Evolutionary conservation across 805 yeast genomes (phyloP).

Genomic region (Peterozyma toletana): DNA sequence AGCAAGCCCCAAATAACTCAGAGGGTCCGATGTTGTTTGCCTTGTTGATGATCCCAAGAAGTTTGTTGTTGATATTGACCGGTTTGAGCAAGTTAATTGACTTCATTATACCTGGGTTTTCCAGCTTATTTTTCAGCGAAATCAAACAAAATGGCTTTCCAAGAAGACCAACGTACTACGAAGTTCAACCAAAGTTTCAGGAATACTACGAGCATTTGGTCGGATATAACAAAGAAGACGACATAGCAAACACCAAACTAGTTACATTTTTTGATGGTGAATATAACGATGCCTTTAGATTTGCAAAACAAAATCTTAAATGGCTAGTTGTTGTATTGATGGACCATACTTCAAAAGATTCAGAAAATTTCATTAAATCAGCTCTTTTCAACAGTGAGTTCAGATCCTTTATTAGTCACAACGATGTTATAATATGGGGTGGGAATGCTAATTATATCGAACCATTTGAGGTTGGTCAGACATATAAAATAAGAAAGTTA

Average conservation of each 20-base stretch:
- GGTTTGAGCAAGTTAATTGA: conserved; percentile 28
- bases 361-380: conserved; percentile 33
- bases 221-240: conserved; percentile 4
- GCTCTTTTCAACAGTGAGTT: conserved; percentile 40
- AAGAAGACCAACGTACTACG: conserved; percentile 15
- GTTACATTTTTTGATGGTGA: conserved; percentile 21
- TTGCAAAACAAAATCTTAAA: conserved; percentile 32
- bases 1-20: not conserved
- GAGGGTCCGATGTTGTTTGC: conserved; percentile 37
- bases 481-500: conserved; percentile 41
- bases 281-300: conserved; percentile 34
- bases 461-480: conserved; percentile 56
- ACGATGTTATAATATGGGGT: conserved; percentile 51
- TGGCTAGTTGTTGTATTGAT: conserved; percentile 50
- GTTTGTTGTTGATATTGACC: conserved; percentile 33
- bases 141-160: conserved; percentile 25
- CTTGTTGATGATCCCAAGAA: conserved; percentile 47
- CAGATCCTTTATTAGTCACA: conserved; percentile 26
- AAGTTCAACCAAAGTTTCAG: conserved; percentile 13
- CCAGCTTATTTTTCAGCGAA: conserved; percentile 19
- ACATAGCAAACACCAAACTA: conserved; percentile 4
- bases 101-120: conserved; percentile 25
- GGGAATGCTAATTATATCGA: conserved; percentile 61
- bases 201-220: conserved; percentile 8
- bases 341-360: conserved; percentile 32